A percentile compares a stretch with the other conserved stretches of the same genome.
Conservation (phyloP, 805 yeast species). For the Wickerhamomyces strasburgensis region DNA sequence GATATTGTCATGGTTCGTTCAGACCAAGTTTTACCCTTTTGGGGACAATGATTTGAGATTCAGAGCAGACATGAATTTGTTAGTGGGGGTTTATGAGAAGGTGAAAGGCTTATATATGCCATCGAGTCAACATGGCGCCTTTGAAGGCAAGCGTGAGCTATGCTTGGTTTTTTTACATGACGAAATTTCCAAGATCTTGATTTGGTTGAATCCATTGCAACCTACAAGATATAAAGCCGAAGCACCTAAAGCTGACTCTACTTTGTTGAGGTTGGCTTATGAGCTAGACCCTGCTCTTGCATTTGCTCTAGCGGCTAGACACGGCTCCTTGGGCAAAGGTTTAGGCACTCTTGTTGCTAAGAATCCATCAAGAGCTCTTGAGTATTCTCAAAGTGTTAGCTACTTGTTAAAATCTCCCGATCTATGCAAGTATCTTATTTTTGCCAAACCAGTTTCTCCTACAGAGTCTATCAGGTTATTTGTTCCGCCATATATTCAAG, state of each 20-base stretch:
- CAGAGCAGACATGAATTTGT: constrained; percentile 58
- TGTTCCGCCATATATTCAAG: constrained; percentile 61
- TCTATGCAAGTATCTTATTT: constrained; percentile 17
- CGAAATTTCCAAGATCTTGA: constrained; percentile 65
- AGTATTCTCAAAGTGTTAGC: constrained; percentile 54
- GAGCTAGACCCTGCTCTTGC: constrained; percentile 68
- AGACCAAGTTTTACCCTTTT: constrained; percentile 63
- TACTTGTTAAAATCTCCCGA: constrained; percentile 34
- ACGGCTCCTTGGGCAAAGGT: constrained; percentile 32
- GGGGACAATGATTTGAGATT: constrained; percentile 76
- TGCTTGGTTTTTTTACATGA: constrained; percentile 62
- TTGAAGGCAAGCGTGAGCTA: constrained; percentile 47
- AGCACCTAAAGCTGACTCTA: constrained; percentile 31
- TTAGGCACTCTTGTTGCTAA: constrained; percentile 42
- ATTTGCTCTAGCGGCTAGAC: constrained; percentile 59
- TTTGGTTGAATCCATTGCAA: constrained; percentile 59
- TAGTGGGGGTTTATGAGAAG: constrained; percentile 43
- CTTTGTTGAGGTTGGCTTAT: constrained; percentile 54
- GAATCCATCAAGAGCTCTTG: constrained; percentile 56
- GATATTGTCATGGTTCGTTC: constrained; percentile 73
- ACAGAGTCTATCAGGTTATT: constrained; percentile 81
- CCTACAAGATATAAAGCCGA: constrained; percentile 27
- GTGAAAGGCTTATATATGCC: constrained; percentile 12
- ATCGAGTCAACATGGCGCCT: constrained; percentile 7
- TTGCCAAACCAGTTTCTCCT: constrained; percentile 59